Evolutionary conservation across 2,329 filamentous ascomycete genomes (phyloP).

Genomic region (Apiospora saccharicola): DNA sequence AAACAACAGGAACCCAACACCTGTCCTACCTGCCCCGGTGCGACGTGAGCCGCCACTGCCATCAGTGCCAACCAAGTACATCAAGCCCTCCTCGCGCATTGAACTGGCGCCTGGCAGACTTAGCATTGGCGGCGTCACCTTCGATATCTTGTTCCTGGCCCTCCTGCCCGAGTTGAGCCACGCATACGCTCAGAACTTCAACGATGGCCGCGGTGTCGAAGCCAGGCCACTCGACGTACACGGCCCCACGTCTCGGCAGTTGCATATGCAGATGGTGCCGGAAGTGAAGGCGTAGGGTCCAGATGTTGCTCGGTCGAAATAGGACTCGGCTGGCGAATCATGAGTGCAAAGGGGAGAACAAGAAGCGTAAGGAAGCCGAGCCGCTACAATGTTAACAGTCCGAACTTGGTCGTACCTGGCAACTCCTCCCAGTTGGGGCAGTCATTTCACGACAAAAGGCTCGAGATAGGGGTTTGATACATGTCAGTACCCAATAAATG

Average conservation of each 20-base stretch:
- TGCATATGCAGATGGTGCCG: neutral
- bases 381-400: neutral
- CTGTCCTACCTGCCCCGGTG: no score
- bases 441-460: neutral
- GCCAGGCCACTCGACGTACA: neutral
- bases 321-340: neutral
- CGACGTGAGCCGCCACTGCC: no score
- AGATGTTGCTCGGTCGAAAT: neutral
- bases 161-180: neutral
- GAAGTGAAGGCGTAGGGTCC: neutral
- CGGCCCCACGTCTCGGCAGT: neutral
- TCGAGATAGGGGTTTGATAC: neutral
- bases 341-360: neutral
- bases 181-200: neutral
- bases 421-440: neutral
- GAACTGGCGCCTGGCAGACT: neutral
- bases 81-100: neutral
- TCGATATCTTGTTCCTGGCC: neutral
- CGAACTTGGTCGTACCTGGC: neutral
- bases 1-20: neutral
- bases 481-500: conserved; percentile 2
- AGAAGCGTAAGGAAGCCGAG: neutral
- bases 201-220: neutral
- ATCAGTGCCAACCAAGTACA: no score
- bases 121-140: no score